phyloP scores from a whole-genome alignment of 2,329 filamentous ascomycete species.

The Colletotrichum costaricense region DNA sequence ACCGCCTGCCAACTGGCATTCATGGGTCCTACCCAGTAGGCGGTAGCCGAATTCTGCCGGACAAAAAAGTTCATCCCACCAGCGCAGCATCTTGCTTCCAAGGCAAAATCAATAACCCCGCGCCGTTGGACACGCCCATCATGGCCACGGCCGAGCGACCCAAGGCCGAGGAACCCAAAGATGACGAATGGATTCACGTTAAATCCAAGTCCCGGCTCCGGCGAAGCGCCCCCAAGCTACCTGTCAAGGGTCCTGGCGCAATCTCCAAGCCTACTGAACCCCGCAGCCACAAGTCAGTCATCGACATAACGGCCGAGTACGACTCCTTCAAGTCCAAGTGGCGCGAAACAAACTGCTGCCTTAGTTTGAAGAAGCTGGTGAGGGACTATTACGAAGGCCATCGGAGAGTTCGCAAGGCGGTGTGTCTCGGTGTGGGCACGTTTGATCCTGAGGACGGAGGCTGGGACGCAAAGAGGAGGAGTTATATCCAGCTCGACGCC shows the following conservation, averaged over 20 bases:
- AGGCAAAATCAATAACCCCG: background rate
- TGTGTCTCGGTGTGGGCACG: constrained; percentile 67
- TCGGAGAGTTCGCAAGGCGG: constrained; percentile 50
- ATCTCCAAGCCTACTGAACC: constrained; percentile 7
- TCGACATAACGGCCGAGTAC: constrained; percentile 46
- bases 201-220: constrained; percentile 36
- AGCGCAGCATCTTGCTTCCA: background rate
- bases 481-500: constrained; percentile 64
- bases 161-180: constrained; percentile 1
- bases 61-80: constrained; percentile 32
- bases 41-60: constrained; percentile 31
- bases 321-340: constrained; percentile 41
- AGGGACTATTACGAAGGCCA: constrained; percentile 35
- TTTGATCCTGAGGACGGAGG: constrained; percentile 63
- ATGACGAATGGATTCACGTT: constrained; percentile 39
- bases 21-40: background rate
- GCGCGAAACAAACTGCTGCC: constrained; percentile 42
- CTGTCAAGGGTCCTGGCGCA: background rate
- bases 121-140: background rate
- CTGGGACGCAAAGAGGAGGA: constrained; percentile 56
- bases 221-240: constrained; percentile 8
- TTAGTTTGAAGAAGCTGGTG: constrained; percentile 49
- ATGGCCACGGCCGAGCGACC: constrained; percentile 20
- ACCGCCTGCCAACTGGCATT: constrained; percentile 9
- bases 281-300: constrained; percentile 33